Evolutionary conservation across 2,329 filamentous ascomycete species (phyloP), one percentile per base, ranked within the genome.

Genomic region (Thielaviopsis punctulata): DNA sequence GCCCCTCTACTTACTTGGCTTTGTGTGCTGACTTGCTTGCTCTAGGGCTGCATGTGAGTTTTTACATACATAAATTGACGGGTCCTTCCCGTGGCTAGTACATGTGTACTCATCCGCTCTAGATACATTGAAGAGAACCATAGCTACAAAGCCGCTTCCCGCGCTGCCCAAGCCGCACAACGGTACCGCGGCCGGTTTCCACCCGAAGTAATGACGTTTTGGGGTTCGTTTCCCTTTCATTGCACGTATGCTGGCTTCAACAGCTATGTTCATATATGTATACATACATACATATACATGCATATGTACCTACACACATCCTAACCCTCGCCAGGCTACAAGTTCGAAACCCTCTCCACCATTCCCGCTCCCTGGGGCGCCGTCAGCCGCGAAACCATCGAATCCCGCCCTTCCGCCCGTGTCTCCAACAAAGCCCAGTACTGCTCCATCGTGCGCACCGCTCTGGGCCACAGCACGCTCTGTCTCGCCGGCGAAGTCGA

Each of bases 71-170:
- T 30, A 4, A 21, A 19, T 18, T 12, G 5, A 18, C 15, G 5
- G 2, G 9, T 24, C 24, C 21, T 24, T 30, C 45, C 15, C 36
- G n/a, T n/a, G n/a, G n/a, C n/a, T n/a, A n/a, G n/a, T n/a, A n/a
- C n/a, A n/a, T n/a, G 6, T 27, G 45, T 13, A 3, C 9, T 45
- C 5, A 25, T 33, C 9, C 10, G 18, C 22, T 8, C 10, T 59
- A 93, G 86, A 54, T 96, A 90, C 67, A 85, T 98, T 57, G 92
- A 98, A 66, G 92, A 98, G 61, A 85, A 94, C 64, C 80, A 93
- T 61, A 69, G 70, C 15, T 82, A 81, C 61, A 90, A 88, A 60
- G 68, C 80, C 47, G 71, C 75, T 1, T 76, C 78, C 12, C 76
- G 79, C 58, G 66, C 69, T 55, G 69, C 72, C 27, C 82, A 88